Percentiles rank a stretch among this genome's conserved stretches.
Conservation (phyloP, 257 asterid genomes). For the Lycium ferocissimum region DNA sequence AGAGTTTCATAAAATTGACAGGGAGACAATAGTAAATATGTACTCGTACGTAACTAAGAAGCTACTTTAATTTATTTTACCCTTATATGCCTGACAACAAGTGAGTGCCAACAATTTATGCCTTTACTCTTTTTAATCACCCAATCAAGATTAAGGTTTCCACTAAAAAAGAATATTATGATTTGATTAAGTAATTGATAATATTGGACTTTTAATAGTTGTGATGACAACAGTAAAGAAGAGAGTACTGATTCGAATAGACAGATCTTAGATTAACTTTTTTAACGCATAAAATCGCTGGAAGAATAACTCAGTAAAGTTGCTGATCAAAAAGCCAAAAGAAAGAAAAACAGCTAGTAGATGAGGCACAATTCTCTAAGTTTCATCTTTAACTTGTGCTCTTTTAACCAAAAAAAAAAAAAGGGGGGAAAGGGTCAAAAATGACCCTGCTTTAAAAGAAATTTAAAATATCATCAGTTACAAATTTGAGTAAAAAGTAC, state of each 20-base stretch:
- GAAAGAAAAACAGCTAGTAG: not conserved
- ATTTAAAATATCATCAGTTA: no score
- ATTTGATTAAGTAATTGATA: not conserved
- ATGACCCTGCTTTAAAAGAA: no score
- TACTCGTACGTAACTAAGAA: not conserved
- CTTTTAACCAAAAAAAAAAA: no score
- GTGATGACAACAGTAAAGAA: constrained; percentile 28
- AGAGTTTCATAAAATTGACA: no score
- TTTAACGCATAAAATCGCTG: constrained; percentile 29
- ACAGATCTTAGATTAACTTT: constrained; percentile 20
- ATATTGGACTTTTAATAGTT: constrained; percentile 12
- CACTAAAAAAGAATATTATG: constrained; percentile 12
- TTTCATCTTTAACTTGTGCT: constrained; percentile 5
- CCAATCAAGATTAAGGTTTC: constrained; percentile 28
- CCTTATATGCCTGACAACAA: not conserved
- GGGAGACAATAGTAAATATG: not conserved
- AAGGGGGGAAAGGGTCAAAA: no score
- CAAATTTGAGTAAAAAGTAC: no score
- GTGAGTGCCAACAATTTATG: constrained; percentile 30
- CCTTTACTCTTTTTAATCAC: constrained; percentile 25
- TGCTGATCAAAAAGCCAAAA: constrained; percentile 1
- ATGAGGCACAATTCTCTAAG: constrained; percentile 19
- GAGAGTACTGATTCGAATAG: constrained; percentile 23
- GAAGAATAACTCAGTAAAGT: constrained; percentile 25
- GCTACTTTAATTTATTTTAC: not conserved